These are phyloP conservation scores for Pseudogymnoascus sp. DNA, from an alignment of 2,329 filamentous ascomycete genomes.

Conservation along the genomic window DNA sequence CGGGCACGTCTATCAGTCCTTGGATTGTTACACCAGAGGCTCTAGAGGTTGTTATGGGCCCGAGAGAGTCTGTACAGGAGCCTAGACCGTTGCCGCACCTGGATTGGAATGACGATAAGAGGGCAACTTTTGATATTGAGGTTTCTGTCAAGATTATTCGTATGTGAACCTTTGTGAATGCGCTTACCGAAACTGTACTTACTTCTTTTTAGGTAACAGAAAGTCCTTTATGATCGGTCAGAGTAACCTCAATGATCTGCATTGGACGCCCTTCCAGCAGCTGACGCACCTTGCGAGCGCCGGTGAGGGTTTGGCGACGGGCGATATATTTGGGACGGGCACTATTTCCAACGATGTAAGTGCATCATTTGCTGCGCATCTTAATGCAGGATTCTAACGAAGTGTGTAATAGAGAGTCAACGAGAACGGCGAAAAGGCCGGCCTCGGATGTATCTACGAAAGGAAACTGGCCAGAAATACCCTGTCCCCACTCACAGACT, in stretches of 20 bases:
- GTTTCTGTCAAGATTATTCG: constrained; percentile 50
- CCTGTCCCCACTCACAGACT: constrained; percentile 6
- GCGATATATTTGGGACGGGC: constrained; percentile 35
- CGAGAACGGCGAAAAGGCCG: not conserved
- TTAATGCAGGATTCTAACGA: not conserved
- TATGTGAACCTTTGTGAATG: not conserved
- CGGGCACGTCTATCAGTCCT: constrained; percentile 51
- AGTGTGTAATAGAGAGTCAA: not conserved
- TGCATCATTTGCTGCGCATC: not conserved
- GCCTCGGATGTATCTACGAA: constrained; percentile 10
- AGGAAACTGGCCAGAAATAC: constrained; percentile 3
- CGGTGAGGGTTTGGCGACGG: constrained; percentile 30
- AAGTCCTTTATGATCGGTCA: constrained; percentile 24
- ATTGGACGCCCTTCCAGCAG: constrained; percentile 33
- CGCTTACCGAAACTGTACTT: not conserved
- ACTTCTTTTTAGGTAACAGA: constrained; percentile 34
- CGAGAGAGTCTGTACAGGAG: constrained; percentile 45
- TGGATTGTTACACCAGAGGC: constrained; percentile 56
- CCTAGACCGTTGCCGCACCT: constrained; percentile 35
- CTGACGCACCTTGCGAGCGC: constrained; percentile 30
- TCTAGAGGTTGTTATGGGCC: constrained; percentile 42
- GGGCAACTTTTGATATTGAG: constrained; percentile 58
- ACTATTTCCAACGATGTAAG: constrained; percentile 25
- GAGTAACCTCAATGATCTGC: constrained; percentile 28
- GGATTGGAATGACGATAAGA: constrained; percentile 43